These are phyloP conservation scores for Marchantia polymorpha DNA, from an alignment of 225 moss, liverwort and hornwort species.

Conservation along the genomic window DNA sequence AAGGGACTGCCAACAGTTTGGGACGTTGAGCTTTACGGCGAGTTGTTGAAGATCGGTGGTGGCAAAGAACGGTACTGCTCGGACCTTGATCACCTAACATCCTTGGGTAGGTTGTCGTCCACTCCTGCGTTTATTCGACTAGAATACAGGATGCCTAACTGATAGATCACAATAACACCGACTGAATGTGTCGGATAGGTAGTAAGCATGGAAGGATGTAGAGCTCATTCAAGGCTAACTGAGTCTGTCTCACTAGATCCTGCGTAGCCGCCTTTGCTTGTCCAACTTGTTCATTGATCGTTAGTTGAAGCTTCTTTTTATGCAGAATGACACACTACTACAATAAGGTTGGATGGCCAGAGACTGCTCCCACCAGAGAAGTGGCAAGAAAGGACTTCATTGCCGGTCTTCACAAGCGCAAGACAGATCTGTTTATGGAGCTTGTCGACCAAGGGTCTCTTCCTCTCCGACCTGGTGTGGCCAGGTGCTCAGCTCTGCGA, in stretches of 20 bases:
- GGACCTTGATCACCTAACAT: conserved; percentile 15
- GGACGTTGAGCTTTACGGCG: conserved; percentile 92
- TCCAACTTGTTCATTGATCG: no score
- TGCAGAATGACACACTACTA: conserved; percentile 87
- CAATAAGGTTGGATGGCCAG: conserved; percentile 78
- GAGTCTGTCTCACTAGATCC: no score
- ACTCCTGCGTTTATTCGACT: background rate
- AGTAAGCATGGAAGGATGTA: no score
- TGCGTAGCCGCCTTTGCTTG: no score
- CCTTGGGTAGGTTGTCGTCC: conserved; percentile 12
- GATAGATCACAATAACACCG: background rate
- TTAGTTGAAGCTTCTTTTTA: background rate
- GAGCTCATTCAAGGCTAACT: no score
- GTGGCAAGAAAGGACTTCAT: conserved; percentile 69
- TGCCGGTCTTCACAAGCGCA: conserved; percentile 73
- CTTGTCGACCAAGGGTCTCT: conserved; percentile 80
- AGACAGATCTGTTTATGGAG: conserved; percentile 94
- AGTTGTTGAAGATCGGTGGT: conserved; percentile 91
- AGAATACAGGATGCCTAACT: background rate
- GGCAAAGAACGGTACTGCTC: conserved; percentile 77
- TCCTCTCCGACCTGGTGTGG: conserved; percentile 88
- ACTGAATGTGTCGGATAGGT: background rate
- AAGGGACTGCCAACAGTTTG: conserved; percentile 58
- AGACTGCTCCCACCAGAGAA: conserved; percentile 44
- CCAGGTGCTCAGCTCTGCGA: conserved; percentile 33